These are phyloP conservation scores for Chlamydomonas asymmetrica DNA, from an alignment of 139 green algal genomes.

Conservation along the genomic window DNA sequence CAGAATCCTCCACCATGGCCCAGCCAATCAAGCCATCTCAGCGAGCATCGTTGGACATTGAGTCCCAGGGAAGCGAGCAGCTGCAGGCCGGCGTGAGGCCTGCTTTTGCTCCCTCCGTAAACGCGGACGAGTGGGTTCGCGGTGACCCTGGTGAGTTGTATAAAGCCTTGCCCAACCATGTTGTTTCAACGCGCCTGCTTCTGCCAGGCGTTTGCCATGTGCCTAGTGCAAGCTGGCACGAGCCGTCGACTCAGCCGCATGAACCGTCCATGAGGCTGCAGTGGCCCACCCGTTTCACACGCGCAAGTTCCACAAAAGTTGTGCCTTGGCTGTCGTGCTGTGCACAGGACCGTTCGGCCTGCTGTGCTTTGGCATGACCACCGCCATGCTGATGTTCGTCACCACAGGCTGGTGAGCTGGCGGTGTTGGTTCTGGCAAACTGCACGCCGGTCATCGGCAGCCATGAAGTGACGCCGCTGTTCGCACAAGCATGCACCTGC, in stretches of 20 bases:
- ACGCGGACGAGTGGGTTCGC: conserved; percentile 18
- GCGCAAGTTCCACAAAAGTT: not conserved
- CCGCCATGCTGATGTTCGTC: conserved; percentile 48
- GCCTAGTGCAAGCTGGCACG: not conserved
- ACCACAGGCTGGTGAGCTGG: conserved; percentile 18
- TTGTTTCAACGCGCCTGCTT: not conserved
- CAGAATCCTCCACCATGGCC: too few species aligned
- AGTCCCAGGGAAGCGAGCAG: not conserved
- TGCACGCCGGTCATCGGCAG: too few species aligned
- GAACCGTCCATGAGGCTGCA: not conserved
- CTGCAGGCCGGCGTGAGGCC: not conserved
- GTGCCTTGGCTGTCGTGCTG: not conserved
- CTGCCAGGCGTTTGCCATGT: not conserved
- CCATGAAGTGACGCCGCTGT: too few species aligned
- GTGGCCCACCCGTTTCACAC: too few species aligned
- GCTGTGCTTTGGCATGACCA: conserved; percentile 51
- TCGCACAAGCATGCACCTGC: not conserved
- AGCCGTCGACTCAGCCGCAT: not conserved
- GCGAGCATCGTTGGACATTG: not conserved
- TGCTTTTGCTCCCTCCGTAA: not conserved
- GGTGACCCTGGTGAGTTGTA: conserved; percentile 15
- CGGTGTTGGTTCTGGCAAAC: too few species aligned
- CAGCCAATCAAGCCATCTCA: too few species aligned
- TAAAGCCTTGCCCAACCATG: too few species aligned
- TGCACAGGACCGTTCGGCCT: conserved; percentile 30